phyloP scores from a whole-genome alignment of 495 filamentous ascomycete species.

The Podospora sp. region DNA sequence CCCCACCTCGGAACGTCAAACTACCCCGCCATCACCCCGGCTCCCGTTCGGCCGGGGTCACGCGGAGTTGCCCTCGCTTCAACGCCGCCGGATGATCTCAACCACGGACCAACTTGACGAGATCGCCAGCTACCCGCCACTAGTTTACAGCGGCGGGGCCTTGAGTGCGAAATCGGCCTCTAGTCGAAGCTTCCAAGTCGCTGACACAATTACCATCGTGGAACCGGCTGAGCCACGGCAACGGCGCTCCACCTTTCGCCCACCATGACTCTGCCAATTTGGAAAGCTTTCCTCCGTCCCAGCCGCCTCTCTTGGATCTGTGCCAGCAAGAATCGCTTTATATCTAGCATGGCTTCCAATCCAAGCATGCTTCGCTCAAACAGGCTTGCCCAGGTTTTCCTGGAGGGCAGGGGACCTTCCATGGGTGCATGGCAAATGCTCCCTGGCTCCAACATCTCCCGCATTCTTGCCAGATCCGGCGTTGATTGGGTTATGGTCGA shows the following conservation, averaged over 20 bases:
- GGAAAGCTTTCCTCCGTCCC: neutral
- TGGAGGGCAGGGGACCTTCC: slow-evolving; percentile 55
- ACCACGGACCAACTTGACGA: neutral
- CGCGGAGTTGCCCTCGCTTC: neutral
- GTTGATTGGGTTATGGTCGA: slow-evolving; percentile 79
- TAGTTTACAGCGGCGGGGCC: neutral
- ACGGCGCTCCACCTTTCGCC: neutral
- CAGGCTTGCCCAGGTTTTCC: slow-evolving; percentile 61
- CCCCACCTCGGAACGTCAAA: neutral
- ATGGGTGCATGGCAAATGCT: slow-evolving; percentile 77
- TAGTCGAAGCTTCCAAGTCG: no score
- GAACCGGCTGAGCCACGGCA: no score
- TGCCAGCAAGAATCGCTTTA: neutral
- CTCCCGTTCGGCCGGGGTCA: neutral
- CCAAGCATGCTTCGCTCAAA: slow-evolving; percentile 66
- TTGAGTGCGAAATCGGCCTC: neutral
- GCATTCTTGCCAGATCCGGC: slow-evolving; percentile 65
- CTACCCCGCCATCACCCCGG: neutral
- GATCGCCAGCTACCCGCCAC: neutral
- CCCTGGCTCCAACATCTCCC: slow-evolving; percentile 71
- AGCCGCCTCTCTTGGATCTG: neutral
- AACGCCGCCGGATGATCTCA: neutral
- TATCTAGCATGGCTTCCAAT: slow-evolving; percentile 21
- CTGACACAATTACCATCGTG: no score
- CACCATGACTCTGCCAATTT: neutral